A percentile compares a stretch with the other conserved stretches of the same genome.
Evolutionary conservation across 1,284 basidiomycete genomes (phyloP).

Genomic region (Fomitopsis pinicola): DNA sequence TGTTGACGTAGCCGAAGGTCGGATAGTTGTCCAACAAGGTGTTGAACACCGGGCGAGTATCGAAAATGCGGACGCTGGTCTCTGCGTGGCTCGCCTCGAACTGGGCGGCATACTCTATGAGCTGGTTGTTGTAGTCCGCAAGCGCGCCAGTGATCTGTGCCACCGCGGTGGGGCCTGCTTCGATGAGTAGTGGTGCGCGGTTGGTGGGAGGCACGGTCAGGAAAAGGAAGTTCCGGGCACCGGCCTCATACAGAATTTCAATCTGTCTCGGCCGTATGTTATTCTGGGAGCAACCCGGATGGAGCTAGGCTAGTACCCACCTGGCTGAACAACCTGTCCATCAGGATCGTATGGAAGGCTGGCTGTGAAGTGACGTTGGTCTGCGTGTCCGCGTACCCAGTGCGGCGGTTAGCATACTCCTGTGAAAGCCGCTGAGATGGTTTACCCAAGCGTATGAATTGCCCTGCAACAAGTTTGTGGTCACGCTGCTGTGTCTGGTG

Average conservation of each 20-base stretch:
- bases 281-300: constrained; percentile 1
- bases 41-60: constrained; percentile 56
- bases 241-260: constrained; percentile 46
- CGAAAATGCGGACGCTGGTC: constrained; percentile 43
- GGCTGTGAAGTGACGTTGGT: constrained; percentile 48
- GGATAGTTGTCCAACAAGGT: constrained; percentile 47
- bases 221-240: constrained; percentile 62
- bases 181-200: constrained; percentile 49
- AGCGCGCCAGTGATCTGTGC: constrained; percentile 37
- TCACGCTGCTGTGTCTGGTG: not conserved
- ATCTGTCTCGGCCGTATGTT: constrained; percentile 31
- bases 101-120: constrained; percentile 31
- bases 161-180: constrained; percentile 40
- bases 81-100: constrained; percentile 41
- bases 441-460: constrained; percentile 50
- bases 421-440: not conserved
- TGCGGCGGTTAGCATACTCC: constrained; percentile 4
- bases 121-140: constrained; percentile 47
- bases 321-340: constrained; percentile 55
- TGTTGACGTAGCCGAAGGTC: constrained; percentile 52
- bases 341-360: constrained; percentile 46
- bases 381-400: constrained; percentile 26
- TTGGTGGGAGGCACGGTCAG: constrained; percentile 64
- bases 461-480: constrained; percentile 31
- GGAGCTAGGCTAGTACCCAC: constrained; percentile 24